Evolutionary conservation across 73 alveolate genomes (phyloP), one percentile per base, ranked within the genome.

Genomic region (Blepharisma japonicum): DNA sequence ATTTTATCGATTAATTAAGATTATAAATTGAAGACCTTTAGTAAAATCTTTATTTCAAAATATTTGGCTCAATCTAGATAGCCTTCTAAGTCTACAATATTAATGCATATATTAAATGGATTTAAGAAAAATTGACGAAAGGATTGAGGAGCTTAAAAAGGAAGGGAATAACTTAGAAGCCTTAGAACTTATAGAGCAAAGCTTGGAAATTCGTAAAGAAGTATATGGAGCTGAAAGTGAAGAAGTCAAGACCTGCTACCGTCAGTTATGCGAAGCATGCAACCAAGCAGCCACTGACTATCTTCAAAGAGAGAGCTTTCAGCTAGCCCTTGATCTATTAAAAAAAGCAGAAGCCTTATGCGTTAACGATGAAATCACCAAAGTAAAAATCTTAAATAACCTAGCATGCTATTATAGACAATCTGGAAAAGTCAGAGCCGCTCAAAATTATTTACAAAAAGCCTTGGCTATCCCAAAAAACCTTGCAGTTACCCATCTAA

Each of bases 341-440:
- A 88, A 87, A 78, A 91, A 91, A 78, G 97, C 98, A 6, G 97
- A 92, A 68, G 56, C 83, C n/a, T 32, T 32, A 32, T 32, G 42
- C 3, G 77, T 90, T 23, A 84, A 90, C 68, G 56, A 85, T 5
- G 74, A 83, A n/a, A 85, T 82, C 47, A 77, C 86, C 48, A 80
- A 77, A 56, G 93, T 96, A 55, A 84, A 90, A 71, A 92, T 97
- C 6, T 89, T 85, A 56, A 91, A 90, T 77, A 93, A 87, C 68
- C 72, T 93, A 42, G 97, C 98, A 38, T 84, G 95, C 86, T 93
- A 88, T 54, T 93, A 91, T 66, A 68, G 94, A 48, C 87, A 91
- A 53, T 78, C 68, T 6, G 94, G 95, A 6, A 89, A 93, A 78
- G 77, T 80, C 25, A 78, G 96, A 83, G 56, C 83, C 11, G 97